Evolutionary conservation across 1,284 basidiomycete species (phyloP).

Genomic region (Leccinum fallax): DNA sequence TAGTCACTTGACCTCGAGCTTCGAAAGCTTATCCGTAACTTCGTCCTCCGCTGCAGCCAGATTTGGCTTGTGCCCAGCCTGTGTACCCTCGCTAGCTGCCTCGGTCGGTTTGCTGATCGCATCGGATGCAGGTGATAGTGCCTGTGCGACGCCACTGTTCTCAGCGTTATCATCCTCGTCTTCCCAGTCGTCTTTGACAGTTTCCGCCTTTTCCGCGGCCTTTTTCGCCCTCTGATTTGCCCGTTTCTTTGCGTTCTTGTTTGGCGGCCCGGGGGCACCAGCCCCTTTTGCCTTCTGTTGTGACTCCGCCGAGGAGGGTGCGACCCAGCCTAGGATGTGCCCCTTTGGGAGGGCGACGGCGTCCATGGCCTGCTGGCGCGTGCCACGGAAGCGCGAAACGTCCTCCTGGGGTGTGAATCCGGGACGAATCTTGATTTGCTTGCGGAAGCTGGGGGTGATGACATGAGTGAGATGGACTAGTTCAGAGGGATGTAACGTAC

Average conservation of each 20-base stretch:
- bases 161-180: slow-evolving; percentile 62
- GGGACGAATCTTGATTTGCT: slow-evolving; percentile 88
- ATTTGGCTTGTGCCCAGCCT: slow-evolving; percentile 5
- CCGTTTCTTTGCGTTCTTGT: slow-evolving; percentile 77
- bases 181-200: slow-evolving; percentile 74
- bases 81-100: neutral
- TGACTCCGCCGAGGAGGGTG: slow-evolving; percentile 24
- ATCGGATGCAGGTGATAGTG: neutral
- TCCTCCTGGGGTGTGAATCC: slow-evolving; percentile 97
- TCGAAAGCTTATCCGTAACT: slow-evolving; percentile 47
- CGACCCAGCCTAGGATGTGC: too few relatives aligned
- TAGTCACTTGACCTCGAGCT: slow-evolving; percentile 37
- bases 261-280: slow-evolving; percentile 34
- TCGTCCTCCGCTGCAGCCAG: slow-evolving; percentile 28
- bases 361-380: slow-evolving; percentile 74
- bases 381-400: slow-evolving; percentile 79
- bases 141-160: slow-evolving; percentile 4
- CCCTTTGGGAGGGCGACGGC: slow-evolving; percentile 33
- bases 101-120: neutral
- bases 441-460: slow-evolving; percentile 59
- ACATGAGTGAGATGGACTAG: slow-evolving; percentile 11
- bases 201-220: slow-evolving; percentile 51
- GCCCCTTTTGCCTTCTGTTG: slow-evolving; percentile 35
- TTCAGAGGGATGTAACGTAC: slow-evolving; percentile 53
- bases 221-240: slow-evolving; percentile 73